Conservation (phyloP, 306 rosid genomes). For the Luffa aegyptiaca region DNA sequence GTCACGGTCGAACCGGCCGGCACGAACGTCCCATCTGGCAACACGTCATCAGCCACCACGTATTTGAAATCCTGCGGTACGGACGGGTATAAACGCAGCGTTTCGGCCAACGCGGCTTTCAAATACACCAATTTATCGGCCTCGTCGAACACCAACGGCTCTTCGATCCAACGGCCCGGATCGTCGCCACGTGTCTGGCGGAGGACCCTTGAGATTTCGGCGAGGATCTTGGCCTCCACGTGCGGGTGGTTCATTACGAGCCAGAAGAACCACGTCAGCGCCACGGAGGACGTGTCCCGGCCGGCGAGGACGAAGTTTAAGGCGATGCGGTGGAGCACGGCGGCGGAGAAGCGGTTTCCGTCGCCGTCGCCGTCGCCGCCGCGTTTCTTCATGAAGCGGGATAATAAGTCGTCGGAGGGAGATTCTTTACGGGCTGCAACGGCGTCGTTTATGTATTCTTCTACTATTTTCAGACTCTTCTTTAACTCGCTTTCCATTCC, state of each 20-base stretch:
- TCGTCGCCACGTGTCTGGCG: slow-evolving; percentile 46
- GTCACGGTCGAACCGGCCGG: slow-evolving; percentile 93
- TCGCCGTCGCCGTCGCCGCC: slow-evolving; percentile 44
- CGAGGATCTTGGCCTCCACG: slow-evolving; percentile 49
- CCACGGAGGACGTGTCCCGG: slow-evolving; percentile 92
- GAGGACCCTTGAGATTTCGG: slow-evolving; percentile 38
- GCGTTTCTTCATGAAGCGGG: slow-evolving; percentile 59
- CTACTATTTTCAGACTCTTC: slow-evolving; percentile 45
- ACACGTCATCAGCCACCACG: slow-evolving; percentile 51
- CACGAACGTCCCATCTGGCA: slow-evolving; percentile 75
- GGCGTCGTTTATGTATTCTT: slow-evolving; percentile 70
- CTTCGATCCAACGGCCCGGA: slow-evolving; percentile 39
- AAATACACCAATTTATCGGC: slow-evolving; percentile 59
- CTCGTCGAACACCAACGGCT: slow-evolving; percentile 70
- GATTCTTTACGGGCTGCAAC: slow-evolving; percentile 37
- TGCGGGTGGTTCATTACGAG: slow-evolving; percentile 61
- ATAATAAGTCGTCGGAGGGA: slow-evolving; percentile 73
- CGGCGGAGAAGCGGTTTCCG: slow-evolving; percentile 32
- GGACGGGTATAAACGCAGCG: slow-evolving; percentile 75
- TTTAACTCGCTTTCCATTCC: slow-evolving; percentile 47
- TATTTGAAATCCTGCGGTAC: slow-evolving; percentile 83
- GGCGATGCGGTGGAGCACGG: slow-evolving; percentile 58
- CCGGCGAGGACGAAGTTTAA: slow-evolving; percentile 94
- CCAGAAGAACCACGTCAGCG: slow-evolving; percentile 92
- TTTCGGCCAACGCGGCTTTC: slow-evolving; percentile 74